Percentiles rank a stretch among this genome's conserved stretches.
Conservation (phyloP, 2,329 filamentous ascomycete genomes). For the Arthrobotrys sinensis region DNA sequence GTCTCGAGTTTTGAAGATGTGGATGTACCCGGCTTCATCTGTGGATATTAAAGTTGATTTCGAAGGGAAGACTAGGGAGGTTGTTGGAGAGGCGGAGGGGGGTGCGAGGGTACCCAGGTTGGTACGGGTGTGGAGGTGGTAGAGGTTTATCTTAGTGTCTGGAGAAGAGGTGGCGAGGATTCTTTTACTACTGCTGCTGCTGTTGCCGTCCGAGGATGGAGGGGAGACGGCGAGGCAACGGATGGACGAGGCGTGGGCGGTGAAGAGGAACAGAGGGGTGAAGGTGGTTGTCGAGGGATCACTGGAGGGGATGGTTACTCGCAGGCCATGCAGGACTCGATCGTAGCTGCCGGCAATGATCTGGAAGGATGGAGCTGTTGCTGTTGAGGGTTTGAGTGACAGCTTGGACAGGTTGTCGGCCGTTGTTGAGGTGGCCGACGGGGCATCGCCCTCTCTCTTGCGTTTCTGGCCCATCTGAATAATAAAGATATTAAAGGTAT, state of each 20-base stretch:
- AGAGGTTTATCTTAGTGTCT: slow-evolving; percentile 95
- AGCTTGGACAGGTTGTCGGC: slow-evolving; percentile 44
- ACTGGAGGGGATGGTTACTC: slow-evolving; percentile 38
- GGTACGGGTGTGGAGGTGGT: slow-evolving; percentile 74
- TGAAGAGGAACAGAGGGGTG: slow-evolving; percentile 94
- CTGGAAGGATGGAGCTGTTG: slow-evolving; percentile 77
- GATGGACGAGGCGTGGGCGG: slow-evolving; percentile 90
- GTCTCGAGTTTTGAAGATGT: slow-evolving; percentile 87
- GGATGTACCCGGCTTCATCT: slow-evolving; percentile 91
- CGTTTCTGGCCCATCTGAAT: slow-evolving; percentile 46
- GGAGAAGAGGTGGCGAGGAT: slow-evolving; percentile 92
- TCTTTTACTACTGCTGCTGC: slow-evolving; percentile 78
- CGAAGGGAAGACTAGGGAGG: slow-evolving; percentile 84
- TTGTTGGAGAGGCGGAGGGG: slow-evolving; percentile 83
- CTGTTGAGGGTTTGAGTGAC: slow-evolving; percentile 7
- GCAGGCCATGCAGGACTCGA: slow-evolving; percentile 86
- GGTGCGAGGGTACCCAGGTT: slow-evolving; percentile 86
- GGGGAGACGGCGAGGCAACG: slow-evolving; percentile 89
- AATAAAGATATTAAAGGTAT: no score
- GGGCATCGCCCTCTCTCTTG: slow-evolving; percentile 36
- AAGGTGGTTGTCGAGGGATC: slow-evolving; percentile 70
- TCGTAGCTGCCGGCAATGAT: slow-evolving; percentile 96
- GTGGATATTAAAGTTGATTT: slow-evolving; percentile 89
- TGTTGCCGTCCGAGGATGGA: slow-evolving; percentile 73
- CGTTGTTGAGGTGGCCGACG: slow-evolving; percentile 1